Base-by-base conservation (phyloP, 768 basidiomycete genomes). In the Gautieria morchelliformis region DNA sequence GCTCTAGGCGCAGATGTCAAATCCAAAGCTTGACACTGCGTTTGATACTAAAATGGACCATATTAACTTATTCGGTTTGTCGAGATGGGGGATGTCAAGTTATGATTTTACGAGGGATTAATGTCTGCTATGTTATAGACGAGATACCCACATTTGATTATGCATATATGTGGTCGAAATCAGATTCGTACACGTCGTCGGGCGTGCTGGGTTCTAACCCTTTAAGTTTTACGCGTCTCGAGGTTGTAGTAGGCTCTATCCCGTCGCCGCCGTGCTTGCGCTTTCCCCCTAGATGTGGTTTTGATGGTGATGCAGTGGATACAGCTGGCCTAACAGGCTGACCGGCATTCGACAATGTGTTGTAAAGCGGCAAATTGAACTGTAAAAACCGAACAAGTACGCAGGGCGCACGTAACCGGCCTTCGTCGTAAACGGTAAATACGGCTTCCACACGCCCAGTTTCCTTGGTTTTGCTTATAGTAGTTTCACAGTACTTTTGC, bases 401-500 rank as follows among this genome's bases (percentile, higher is more conserved):
- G 60, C 80, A 81, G 5, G 78, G 79, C 10, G 77, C 76, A 11
- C 61, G 63, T 19, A 76, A 67, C 52, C 70, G 60, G 17, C 79
- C 79, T 15, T 61, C 56, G 51, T 76, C 69, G 65, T 81, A 82
- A n/a, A 72, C 71, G n/a, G 63, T 61, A n/a, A 65, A 58, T 24
- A 79, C 74, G 10, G 66, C 67, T 32, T 71, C 66, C 1, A 67
- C 54, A 27, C 70, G 61, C 24, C 70, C 69, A 32, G 62, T 47
- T 53, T 74, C 70, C 41, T 68, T 67, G n/a, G 63, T 67, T 61
- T 76, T 76, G 42, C 69, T 69, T 51, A 71, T 71, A 11, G 74
- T 75, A 15, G 70, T 70, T 58, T 70, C 67, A 17, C 66, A 68
- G 58, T 75, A 78, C 48, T 67, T 61, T 5, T 20, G 17, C 53